phyloP scores from a whole-genome alignment of 345 rosid species.

The Citrus mangshanensis region DNA sequence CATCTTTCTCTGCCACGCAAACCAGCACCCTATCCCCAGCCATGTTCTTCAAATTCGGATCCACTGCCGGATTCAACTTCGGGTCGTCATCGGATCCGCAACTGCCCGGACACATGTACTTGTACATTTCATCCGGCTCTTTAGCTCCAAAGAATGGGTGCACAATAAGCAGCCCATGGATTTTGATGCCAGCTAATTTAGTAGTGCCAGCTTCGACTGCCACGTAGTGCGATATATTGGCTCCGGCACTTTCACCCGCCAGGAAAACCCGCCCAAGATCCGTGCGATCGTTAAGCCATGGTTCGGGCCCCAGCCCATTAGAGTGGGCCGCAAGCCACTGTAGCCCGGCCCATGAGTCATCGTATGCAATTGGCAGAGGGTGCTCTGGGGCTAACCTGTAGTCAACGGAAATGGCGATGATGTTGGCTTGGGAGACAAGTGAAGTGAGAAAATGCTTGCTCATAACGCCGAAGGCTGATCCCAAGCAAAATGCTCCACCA shows the following conservation, averaged over 20 bases:
- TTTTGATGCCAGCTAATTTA: slow-evolving; percentile 17
- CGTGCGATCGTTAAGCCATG: slow-evolving; percentile 26
- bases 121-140: slow-evolving; percentile 26
- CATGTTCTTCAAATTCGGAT: slow-evolving; percentile 28
- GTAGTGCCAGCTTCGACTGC: slow-evolving; percentile 22
- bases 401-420: slow-evolving; percentile 29
- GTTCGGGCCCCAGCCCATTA: slow-evolving; percentile 24
- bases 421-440: slow-evolving; percentile 16
- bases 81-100: slow-evolving; percentile 37
- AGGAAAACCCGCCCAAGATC: slow-evolving; percentile 29
- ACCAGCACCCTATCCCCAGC: slow-evolving; percentile 36
- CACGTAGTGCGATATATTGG: slow-evolving; percentile 32
- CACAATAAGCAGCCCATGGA: slow-evolving; percentile 21
- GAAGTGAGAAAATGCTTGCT: slow-evolving; percentile 7
- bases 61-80: slow-evolving; percentile 25
- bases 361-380: slow-evolving; percentile 37
- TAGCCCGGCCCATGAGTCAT: slow-evolving; percentile 42
- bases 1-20: slow-evolving; percentile 44
- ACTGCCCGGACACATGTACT: slow-evolving; percentile 32
- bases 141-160: slow-evolving; percentile 43
- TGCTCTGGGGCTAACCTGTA: slow-evolving; percentile 37
- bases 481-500: slow-evolving; percentile 31
- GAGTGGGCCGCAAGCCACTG: slow-evolving; percentile 32
- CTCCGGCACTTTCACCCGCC: slow-evolving; percentile 43
- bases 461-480: slow-evolving; percentile 20